Percentiles rank a stretch among this genome's conserved stretches.
phyloP scores from a whole-genome alignment of 1,284 basidiomycete species.

The Papiliotrema flavescens region DNA sequence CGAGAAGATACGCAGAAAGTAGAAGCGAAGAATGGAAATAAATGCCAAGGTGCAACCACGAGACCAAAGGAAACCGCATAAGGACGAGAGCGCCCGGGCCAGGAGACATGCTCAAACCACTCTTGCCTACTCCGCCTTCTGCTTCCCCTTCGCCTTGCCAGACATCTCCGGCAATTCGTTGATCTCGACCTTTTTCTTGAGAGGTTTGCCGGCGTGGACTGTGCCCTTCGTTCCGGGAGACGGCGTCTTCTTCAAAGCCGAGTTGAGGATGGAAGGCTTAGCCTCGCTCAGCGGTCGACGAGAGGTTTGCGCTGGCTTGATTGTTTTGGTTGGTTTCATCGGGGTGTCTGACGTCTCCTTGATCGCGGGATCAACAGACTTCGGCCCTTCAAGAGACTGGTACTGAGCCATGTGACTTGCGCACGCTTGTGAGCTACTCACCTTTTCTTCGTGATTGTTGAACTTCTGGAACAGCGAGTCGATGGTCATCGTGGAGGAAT shows the following conservation, averaged over 20 bases:
- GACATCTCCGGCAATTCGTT: not conserved
- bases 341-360: slow-evolving; percentile 8
- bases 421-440: not conserved
- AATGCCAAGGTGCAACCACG: not conserved
- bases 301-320: not conserved
- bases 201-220: slow-evolving; percentile 34
- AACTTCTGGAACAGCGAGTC: slow-evolving; percentile 40
- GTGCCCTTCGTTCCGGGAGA: slow-evolving; percentile 30
- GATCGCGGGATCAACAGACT: slow-evolving; percentile 6
- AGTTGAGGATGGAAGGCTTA: not conserved
- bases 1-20: not conserved
- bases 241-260: not conserved
- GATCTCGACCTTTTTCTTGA: slow-evolving; percentile 16
- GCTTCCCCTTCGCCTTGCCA: not conserved
- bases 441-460: slow-evolving; percentile 4
- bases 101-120: not conserved
- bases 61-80: not conserved
- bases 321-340: not conserved
- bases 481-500: slow-evolving; percentile 30
- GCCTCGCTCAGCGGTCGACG: not conserved
- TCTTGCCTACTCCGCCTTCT: not conserved
- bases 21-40: not conserved
- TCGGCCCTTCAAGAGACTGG: not conserved
- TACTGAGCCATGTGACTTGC: not conserved
- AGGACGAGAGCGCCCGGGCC: no score